Evolutionary conservation across 371 early-diverging fungal species (phyloP).

Genomic region (Synchytrium microbalum): DNA sequence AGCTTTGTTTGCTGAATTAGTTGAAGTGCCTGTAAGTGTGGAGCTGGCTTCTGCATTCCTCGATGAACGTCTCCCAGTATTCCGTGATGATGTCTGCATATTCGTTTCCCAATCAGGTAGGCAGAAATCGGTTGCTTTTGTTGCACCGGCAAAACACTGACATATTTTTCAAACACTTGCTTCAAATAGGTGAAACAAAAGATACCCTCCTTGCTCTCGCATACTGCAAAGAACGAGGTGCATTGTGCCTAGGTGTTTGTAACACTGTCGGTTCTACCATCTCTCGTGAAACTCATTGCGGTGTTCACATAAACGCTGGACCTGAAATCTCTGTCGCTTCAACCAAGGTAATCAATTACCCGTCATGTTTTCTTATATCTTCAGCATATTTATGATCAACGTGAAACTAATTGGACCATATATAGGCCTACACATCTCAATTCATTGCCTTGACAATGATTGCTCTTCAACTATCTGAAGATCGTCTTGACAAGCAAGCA

Average conservation of each 20-base stretch:
- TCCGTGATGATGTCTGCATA: conserved; percentile 98
- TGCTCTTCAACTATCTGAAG: conserved; percentile 93
- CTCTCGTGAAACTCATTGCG: conserved; percentile 98
- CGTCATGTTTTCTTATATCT: too few species aligned
- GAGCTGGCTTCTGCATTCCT: conserved; percentile 97
- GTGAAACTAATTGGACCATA: neutral
- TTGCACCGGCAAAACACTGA: too few species aligned
- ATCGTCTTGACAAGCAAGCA: conserved; percentile 72
- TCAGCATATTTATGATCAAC: neutral
- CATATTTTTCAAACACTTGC: too few species aligned
- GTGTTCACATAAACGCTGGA: conserved; percentile 99
- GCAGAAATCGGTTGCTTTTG: too few species aligned
- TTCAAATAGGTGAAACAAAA: conserved; percentile 99
- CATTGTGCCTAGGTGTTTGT: conserved; percentile 97
- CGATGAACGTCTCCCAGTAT: conserved; percentile 92
- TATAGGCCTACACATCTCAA: conserved; percentile 96
- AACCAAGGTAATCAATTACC: conserved; percentile 67
- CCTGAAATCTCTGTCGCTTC: conserved; percentile 99
- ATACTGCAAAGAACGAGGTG: conserved; percentile 97
- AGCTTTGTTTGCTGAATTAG: conserved; percentile 95
- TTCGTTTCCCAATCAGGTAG: conserved; percentile 99
- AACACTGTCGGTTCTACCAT: conserved; percentile 98
- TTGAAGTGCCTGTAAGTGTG: conserved; percentile 90
- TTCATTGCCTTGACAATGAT: conserved; percentile 97
- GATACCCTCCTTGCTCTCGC: conserved; percentile 97